A percentile compares a stretch with the other conserved stretches of the same genome.
Conservation (phyloP, 768 basidiomycete species). For the Basidioascus undulatus region DNA sequence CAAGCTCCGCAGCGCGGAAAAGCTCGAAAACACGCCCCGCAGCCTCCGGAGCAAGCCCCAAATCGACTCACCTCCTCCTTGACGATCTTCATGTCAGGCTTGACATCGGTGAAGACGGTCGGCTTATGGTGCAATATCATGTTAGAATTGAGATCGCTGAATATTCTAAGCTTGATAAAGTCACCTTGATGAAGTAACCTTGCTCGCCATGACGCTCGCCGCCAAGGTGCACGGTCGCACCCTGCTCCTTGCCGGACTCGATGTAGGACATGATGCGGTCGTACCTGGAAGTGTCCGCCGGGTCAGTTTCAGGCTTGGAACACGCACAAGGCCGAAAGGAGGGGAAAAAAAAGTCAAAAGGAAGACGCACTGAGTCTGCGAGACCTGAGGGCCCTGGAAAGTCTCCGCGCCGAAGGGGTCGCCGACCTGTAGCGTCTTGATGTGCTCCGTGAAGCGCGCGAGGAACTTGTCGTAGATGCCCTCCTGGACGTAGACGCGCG, state of each 20-base stretch:
- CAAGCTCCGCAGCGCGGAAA: too few relatives aligned
- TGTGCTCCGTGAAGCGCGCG: constrained; percentile 29
- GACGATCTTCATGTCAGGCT: constrained; percentile 48
- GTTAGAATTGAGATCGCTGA: constrained; percentile 1
- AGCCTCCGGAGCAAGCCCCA: constrained; percentile 2
- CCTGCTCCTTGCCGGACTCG: constrained; percentile 41
- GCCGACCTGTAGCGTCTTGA: constrained; percentile 31
- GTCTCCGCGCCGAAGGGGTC: constrained; percentile 38
- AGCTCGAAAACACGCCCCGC: too few relatives aligned
- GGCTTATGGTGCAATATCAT: constrained; percentile 21
- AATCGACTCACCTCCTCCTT: constrained; percentile 20
- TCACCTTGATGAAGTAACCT: constrained; percentile 35
- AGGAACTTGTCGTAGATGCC: constrained; percentile 58
- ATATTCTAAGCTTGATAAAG: constrained; percentile 13
- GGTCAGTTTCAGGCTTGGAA: neutral
- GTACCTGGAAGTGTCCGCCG: too few relatives aligned
- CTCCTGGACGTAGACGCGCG: constrained; percentile 46
- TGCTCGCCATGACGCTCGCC: constrained; percentile 34
- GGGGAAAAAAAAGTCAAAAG: constrained; percentile 11
- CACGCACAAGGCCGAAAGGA: neutral
- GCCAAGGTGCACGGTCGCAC: constrained; percentile 40
- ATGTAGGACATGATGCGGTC: constrained; percentile 60
- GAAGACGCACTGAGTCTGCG: constrained; percentile 46
- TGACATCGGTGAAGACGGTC: constrained; percentile 46
- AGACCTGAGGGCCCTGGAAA: constrained; percentile 55